Base-by-base conservation (phyloP, 179 eudicot genomes). In the Kewa caespitosa region DNA sequence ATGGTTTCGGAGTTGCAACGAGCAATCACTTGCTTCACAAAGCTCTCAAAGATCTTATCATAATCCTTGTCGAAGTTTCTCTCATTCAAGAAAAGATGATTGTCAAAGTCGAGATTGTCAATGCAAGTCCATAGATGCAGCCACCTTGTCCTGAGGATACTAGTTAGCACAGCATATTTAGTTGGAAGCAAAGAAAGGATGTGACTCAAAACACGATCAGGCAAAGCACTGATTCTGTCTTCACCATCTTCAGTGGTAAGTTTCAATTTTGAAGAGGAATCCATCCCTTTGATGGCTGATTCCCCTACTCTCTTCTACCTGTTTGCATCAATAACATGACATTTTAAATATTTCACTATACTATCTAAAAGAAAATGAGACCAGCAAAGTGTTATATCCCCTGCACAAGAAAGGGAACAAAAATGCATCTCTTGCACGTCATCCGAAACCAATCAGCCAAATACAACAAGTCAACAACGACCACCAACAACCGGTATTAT, bases 161-260 rank as follows among this genome's bases (percentile, higher is more conserved):
- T 50, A 34, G 74, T 71, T 6, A 20, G 31, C 22, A 71, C 74
- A 18, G 64, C 74, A 54, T 9, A 71, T 32, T 71, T 71, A 20
- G 74, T 71, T 33, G 74, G 74, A 71, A 34, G 63, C 20, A 50
- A 71, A 50, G 46, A 71, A 52, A 71, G 74, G 61, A 52, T 50
- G 32, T 71, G 63, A 54, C 34, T 55, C 60, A 52, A 50, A 50
- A 71, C 27, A 18, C 14, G 41, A 34, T 71, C 74, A 48, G 74
- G 74, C 22, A 71, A 34, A 8, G 13, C 31, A 33, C 64, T 71
- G 74, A 71, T 71, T n/a, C 64, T 52, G 25, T 71, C 64, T 37
- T 38, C 64, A 34, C 34, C n/a, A 22, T 36, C 43, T 36, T 66
- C 70, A 38, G 30, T 18, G 30, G 42, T 66, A 10, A 25, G 9